phyloP scores from a whole-genome alignment of 83 land plant species.

The Isoetes engelmannii region DNA sequence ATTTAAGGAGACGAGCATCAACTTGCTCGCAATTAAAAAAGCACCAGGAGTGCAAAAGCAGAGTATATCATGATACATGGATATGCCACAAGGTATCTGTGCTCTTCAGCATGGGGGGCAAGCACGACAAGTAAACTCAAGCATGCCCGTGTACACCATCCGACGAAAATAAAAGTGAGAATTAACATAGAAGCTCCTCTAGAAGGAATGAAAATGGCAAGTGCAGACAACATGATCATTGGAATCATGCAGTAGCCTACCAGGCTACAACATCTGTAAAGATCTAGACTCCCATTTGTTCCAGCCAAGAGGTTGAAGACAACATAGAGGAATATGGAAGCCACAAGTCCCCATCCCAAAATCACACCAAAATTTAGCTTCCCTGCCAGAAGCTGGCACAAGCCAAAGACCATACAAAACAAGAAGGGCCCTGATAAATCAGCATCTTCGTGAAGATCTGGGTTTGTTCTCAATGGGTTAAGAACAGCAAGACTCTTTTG shows the following conservation, averaged over 20 bases:
- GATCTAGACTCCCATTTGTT: slow-evolving; percentile 63
- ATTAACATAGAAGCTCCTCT: slow-evolving; percentile 39
- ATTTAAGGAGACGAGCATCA: slow-evolving; percentile 26
- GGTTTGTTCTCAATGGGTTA: slow-evolving; percentile 60
- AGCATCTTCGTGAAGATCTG: slow-evolving; percentile 71
- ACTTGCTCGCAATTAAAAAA: slow-evolving; percentile 47
- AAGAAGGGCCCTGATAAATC: slow-evolving; percentile 87
- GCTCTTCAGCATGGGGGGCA: slow-evolving; percentile 57
- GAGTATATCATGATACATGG: slow-evolving; percentile 62
- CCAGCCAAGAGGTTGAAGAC: slow-evolving; percentile 93
- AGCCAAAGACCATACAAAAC: slow-evolving; percentile 58
- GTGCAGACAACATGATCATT: slow-evolving; percentile 71
- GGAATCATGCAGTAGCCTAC: slow-evolving; percentile 88
- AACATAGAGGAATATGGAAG: slow-evolving; percentile 67
- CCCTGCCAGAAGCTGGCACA: slow-evolving; percentile 89
- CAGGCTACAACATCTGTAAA: slow-evolving; percentile 77
- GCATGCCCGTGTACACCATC: slow-evolving; percentile 79
- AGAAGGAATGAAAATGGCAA: slow-evolving; percentile 55
- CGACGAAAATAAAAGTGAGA: slow-evolving; percentile 42
- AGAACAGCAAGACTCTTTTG: slow-evolving; percentile 62
- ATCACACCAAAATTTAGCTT: slow-evolving; percentile 88
- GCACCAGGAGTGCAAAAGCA: slow-evolving; percentile 59
- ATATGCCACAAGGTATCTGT: slow-evolving; percentile 60
- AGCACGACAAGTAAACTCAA: slow-evolving; percentile 49
- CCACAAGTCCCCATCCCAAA: slow-evolving; percentile 79